phyloP scores from a whole-genome alignment of 495 filamentous ascomycete species.

The Cenococcum geophilum region DNA sequence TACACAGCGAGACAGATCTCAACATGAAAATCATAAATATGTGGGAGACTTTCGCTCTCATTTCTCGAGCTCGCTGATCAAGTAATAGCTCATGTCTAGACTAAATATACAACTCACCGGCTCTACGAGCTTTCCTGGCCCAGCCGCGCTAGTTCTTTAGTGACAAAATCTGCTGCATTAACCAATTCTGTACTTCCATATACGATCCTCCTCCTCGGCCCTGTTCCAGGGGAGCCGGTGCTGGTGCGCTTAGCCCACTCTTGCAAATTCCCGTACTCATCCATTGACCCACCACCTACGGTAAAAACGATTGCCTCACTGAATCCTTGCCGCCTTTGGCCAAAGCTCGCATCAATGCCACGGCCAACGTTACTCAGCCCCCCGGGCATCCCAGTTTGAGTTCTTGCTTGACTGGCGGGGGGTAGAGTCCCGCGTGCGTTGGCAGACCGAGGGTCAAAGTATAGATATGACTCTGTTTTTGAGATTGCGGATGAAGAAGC shows the following conservation, averaged over 20 bases:
- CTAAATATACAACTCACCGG: background rate
- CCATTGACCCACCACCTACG: slow-evolving; percentile 96
- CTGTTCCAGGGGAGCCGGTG: slow-evolving; percentile 44
- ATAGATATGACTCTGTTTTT: slow-evolving; percentile 97
- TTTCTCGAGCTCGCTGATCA: no score
- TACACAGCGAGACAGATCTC: no score
- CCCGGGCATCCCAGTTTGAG: slow-evolving; percentile 32
- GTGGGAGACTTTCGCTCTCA: no score
- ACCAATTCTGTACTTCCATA: slow-evolving; percentile 95
- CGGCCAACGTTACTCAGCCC: slow-evolving; percentile 29
- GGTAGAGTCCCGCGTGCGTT: slow-evolving; percentile 92
- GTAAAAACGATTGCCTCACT: slow-evolving; percentile 95
- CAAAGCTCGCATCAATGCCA: slow-evolving; percentile 82
- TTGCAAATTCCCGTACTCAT: slow-evolving; percentile 96
- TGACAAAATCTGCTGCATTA: slow-evolving; percentile 82
- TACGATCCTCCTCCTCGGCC: slow-evolving; percentile 65
- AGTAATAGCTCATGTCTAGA: no score
- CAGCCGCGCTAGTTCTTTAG: slow-evolving; percentile 69
- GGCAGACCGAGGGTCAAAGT: slow-evolving; percentile 90
- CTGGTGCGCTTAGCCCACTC: slow-evolving; percentile 84
- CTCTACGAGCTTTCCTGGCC: slow-evolving; percentile 54
- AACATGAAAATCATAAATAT: no score
- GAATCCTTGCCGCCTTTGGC: slow-evolving; percentile 87
- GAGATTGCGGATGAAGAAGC: slow-evolving; percentile 88
- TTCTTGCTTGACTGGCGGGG: slow-evolving; percentile 49